Evolutionary conservation across 768 basidiomycete species (phyloP).

Genomic region (Multifurca ochricompacta): DNA sequence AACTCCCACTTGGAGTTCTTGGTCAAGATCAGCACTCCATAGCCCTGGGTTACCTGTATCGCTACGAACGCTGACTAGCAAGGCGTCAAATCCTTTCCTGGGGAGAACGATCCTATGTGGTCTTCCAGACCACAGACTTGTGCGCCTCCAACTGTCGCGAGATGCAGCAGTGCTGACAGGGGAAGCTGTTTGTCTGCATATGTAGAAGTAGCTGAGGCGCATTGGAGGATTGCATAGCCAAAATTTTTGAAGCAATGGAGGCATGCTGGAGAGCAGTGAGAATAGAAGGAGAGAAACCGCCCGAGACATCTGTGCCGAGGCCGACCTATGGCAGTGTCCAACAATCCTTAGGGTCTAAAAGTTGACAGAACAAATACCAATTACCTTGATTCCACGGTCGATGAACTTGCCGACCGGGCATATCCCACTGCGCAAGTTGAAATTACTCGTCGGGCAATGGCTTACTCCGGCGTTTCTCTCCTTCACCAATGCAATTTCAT

Average conservation of each 20-base stretch:
- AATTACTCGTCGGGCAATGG: conserved; percentile 93
- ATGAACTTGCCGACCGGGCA: conserved; percentile 73
- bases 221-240: conserved; percentile 40
- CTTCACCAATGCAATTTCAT: conserved; percentile 68
- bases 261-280: conserved; percentile 67
- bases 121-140: conserved; percentile 64
- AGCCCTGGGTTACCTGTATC: conserved; percentile 49
- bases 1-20: conserved; percentile 21
- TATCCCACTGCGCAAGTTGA: conserved; percentile 81
- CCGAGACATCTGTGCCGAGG: conserved; percentile 89
- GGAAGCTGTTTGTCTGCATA: conserved; percentile 60
- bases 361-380: background rate
- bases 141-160: conserved; percentile 91
- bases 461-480: conserved; percentile 64
- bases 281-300: conserved; percentile 79
- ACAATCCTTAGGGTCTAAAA: background rate
- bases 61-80: conserved; percentile 54
- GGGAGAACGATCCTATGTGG: conserved; percentile 65
- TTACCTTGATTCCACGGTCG: conserved; percentile 76
- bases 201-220: conserved; percentile 1
- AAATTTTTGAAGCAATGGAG: conserved; percentile 72
- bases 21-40: conserved; percentile 40
- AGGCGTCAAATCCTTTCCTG: conserved; percentile 87
- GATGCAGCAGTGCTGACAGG: conserved; percentile 71
- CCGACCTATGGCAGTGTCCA: conserved; percentile 55